These are phyloP conservation scores for Aspergillus phoenicis DNA, from an alignment of 2,329 filamentous ascomycete genomes.

Conservation along the genomic window DNA sequence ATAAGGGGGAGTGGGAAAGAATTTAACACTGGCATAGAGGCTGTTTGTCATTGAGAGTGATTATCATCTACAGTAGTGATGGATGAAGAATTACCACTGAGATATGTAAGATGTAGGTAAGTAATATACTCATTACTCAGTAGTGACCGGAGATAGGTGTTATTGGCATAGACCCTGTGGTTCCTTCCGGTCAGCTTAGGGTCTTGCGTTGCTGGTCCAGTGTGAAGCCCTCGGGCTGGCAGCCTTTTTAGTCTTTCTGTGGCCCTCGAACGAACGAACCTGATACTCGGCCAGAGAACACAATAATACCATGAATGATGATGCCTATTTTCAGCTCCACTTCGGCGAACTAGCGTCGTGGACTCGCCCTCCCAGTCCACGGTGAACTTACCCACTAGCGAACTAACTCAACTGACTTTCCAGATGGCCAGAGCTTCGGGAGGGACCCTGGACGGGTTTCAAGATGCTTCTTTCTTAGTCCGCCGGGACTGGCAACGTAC, in stretches of 20 bases:
- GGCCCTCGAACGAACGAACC: neutral
- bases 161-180: neutral
- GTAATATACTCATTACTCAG: neutral
- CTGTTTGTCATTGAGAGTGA: no score
- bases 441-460: conserved; percentile 30
- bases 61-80: no score
- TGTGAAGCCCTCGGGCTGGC: neutral
- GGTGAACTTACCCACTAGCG: conserved; percentile 13
- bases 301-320: conserved; percentile 18
- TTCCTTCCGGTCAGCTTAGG: neutral
- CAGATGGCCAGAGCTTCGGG: conserved; percentile 27
- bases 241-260: neutral
- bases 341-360: conserved; percentile 15
- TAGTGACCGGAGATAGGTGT: neutral
- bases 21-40: no score
- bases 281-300: neutral
- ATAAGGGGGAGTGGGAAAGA: no score
- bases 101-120: no score
- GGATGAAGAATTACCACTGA: no score
- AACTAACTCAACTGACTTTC: conserved; percentile 15
- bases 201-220: neutral
- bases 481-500: neutral
- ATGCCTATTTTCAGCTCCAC: conserved; percentile 23
- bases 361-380: conserved; percentile 15
- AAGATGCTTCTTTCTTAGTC: conserved; percentile 22